Conservation (phyloP, 352 stramenopile genomes). For the Globisporangium takayamanum region DNA sequence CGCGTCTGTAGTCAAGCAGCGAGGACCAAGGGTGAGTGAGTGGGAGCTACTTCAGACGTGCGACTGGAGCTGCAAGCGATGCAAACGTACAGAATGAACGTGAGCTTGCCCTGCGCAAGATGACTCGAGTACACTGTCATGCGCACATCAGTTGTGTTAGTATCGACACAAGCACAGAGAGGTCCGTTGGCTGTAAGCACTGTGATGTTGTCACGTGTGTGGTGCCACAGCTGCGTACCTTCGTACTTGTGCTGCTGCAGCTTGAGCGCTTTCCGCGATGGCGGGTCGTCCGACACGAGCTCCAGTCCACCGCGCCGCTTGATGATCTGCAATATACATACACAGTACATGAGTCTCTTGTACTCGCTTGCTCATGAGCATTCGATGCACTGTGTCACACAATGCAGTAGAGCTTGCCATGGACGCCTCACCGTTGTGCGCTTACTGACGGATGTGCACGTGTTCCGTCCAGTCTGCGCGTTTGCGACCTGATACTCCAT, state of each 20-base stretch:
- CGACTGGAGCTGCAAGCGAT: not conserved
- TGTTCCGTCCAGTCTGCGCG: constrained; percentile 38
- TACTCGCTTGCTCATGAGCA: no score
- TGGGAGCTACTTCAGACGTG: not conserved
- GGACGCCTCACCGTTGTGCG: constrained; percentile 22
- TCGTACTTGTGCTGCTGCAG: constrained; percentile 44
- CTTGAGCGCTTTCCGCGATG: constrained; percentile 46
- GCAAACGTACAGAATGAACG: constrained; percentile 47
- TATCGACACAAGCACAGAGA: not conserved
- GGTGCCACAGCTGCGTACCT: constrained; percentile 1
- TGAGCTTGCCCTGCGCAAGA: constrained; percentile 45
- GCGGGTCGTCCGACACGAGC: constrained; percentile 40
- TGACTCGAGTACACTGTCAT: constrained; percentile 60
- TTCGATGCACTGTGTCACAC: not conserved
- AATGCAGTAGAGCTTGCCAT: not conserved
- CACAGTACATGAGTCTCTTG: not conserved
- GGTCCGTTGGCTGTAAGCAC: not conserved
- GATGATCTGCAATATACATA: constrained; percentile 23
- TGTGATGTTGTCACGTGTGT: no score
- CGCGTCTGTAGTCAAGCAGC: constrained; percentile 23
- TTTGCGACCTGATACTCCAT: constrained; percentile 59
- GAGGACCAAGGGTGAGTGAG: not conserved
- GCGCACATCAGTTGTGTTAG: not conserved
- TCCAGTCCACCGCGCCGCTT: constrained; percentile 49
- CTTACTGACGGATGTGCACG: constrained; percentile 30